These are phyloP conservation scores for Cryptosporidium tyzzeri DNA, from an alignment of 169 alveolate genomes.

Conservation along the genomic window DNA sequence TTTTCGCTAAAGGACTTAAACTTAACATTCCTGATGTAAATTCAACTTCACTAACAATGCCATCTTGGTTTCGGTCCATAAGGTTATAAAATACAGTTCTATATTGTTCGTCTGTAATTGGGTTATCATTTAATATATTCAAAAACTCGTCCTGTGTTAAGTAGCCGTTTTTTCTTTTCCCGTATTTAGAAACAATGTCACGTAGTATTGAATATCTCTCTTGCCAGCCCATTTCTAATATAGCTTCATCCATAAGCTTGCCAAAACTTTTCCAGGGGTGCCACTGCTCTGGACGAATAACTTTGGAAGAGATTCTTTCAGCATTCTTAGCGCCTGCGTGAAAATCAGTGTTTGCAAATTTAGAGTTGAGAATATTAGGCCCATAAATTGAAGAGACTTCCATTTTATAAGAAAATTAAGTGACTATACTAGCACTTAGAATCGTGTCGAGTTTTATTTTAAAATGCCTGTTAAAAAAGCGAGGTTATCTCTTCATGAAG, in stretches of 20 bases:
- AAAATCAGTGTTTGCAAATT: not conserved
- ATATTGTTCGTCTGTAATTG: slow-evolving; percentile 57
- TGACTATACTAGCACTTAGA: not conserved
- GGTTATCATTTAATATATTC: slow-evolving; percentile 50
- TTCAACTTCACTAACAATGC: slow-evolving; percentile 49
- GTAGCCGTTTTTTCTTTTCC: slow-evolving; percentile 37
- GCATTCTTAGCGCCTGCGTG: not conserved
- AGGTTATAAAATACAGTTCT: slow-evolving; percentile 59
- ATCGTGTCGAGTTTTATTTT: not conserved
- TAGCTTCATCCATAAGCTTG: slow-evolving; percentile 39
- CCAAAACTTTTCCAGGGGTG: slow-evolving; percentile 74
- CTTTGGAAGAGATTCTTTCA: slow-evolving; percentile 23
- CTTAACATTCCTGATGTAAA: slow-evolving; percentile 73
- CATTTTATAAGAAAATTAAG: slow-evolving; percentile 5
- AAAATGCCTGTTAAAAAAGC: not conserved
- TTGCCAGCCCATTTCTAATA: slow-evolving; percentile 74
- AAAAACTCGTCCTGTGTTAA: slow-evolving; percentile 47
- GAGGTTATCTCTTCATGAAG: not conserved
- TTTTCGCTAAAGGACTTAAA: slow-evolving; percentile 66
- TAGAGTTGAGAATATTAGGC: not conserved
- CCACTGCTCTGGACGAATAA: slow-evolving; percentile 74
- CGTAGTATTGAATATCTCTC: slow-evolving; percentile 53
- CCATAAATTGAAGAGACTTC: slow-evolving; percentile 34
- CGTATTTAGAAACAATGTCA: slow-evolving; percentile 43
- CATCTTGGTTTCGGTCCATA: slow-evolving; percentile 74